Percentiles rank a stretch among this genome's conserved stretches.
Conservation (phyloP, 2,329 filamentous ascomycete species). For the Didymella pinodella region DNA sequence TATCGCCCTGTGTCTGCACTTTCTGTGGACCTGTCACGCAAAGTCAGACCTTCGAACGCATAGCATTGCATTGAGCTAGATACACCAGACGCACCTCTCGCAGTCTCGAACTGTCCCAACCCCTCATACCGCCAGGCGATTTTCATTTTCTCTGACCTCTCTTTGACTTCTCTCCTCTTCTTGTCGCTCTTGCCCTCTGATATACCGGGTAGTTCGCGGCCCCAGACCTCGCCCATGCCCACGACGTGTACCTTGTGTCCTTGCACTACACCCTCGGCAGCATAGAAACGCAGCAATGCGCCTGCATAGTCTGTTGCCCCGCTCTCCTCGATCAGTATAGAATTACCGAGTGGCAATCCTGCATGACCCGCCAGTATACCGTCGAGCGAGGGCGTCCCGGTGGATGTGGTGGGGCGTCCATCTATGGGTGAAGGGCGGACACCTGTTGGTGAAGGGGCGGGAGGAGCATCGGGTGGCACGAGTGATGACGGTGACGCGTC, state of each 20-base stretch:
- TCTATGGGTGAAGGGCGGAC: slow-evolving; percentile 88
- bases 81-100: slow-evolving; percentile 65
- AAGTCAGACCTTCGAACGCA: slow-evolving; percentile 25
- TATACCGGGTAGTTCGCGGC: slow-evolving; percentile 80
- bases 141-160: slow-evolving; percentile 77
- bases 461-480: slow-evolving; percentile 22
- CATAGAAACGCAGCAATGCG: slow-evolving; percentile 84
- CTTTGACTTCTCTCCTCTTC: slow-evolving; percentile 39
- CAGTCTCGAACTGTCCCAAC: slow-evolving; percentile 73
- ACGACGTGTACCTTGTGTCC: slow-evolving; percentile 88
- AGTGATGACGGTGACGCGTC: slow-evolving; percentile 26
- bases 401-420: slow-evolving; percentile 87
- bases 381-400: slow-evolving; percentile 86
- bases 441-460: slow-evolving; percentile 50
- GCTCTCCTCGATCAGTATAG: slow-evolving; percentile 82
- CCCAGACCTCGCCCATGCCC: slow-evolving; percentile 81
- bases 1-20: slow-evolving; percentile 26
- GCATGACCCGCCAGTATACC: slow-evolving; percentile 84
- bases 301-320: slow-evolving; percentile 95
- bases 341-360: slow-evolving; percentile 82
- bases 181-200: slow-evolving; percentile 54
- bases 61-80: slow-evolving; percentile 29
- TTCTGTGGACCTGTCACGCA: slow-evolving; percentile 25
- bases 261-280: slow-evolving; percentile 90
- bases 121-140: slow-evolving; percentile 98